Evolutionary conservation across 73 alveolate genomes (phyloP), one percentile per base, ranked within the genome.

Genomic region (Symbiodinium pilosum): DNA sequence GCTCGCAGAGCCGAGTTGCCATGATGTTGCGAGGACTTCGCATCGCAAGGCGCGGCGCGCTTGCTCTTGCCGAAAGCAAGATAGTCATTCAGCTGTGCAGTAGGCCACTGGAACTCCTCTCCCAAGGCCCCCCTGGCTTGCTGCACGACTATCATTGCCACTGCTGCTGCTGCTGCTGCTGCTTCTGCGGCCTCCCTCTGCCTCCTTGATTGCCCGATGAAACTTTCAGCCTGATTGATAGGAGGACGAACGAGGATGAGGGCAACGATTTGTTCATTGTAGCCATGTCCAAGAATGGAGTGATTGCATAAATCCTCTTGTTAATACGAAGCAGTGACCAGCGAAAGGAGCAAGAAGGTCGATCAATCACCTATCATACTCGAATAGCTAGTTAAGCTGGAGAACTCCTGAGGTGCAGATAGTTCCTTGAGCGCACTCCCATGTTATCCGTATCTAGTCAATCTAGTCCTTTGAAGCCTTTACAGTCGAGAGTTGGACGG

Each of bases 11-110:
- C n/a, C 71, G 73, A 21, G 95, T 87, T 2, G 95, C 95, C 73
- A 34, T 89, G 51, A 71, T 81, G 30, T 47, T 89, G 47, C 95
- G 95, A 28, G 86, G 95, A 20, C 28, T 89, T 38, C 95, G 95
- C 14, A 24, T 89, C 12, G 95, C 95, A 21, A 84, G 95, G 71
- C 71, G 21, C 68, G n/a, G n/a, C n/a, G n/a, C 68, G 68, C 68
- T 51, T 51, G 68, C 71, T 14, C n/a, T 16, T 51, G 68, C 68
- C 68, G 28, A 24, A 51, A 51, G 18, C 18, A 6, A 30, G 26
- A 14, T 24, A 24, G 21, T 51, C 68, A 51, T 51, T 51, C 8
- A 51, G 68, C 68, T 2, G 68, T 24, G 68, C 68, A n/a, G n/a
- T n/a, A n/a, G n/a, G n/a, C n/a, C n/a, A 51, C 68, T 24, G 68